A percentile compares a stretch with the other conserved stretches of the same genome.
phyloP scores from a whole-genome alignment of 495 filamentous ascomycete species.

The Chlorociboria aeruginascens region DNA sequence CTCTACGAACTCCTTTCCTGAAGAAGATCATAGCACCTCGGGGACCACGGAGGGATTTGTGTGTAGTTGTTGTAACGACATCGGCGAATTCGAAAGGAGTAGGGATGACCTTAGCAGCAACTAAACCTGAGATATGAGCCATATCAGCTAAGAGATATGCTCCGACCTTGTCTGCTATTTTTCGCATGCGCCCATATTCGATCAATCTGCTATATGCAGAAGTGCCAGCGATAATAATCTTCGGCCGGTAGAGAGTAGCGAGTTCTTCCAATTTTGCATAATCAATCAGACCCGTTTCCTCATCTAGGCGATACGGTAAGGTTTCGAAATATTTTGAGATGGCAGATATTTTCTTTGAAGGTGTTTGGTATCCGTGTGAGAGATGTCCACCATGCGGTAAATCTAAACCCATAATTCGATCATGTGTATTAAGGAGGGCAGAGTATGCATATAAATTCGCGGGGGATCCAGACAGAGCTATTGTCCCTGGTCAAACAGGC shows the following conservation, averaged over 20 bases:
- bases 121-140: slow-evolving; percentile 93
- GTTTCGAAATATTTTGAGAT: slow-evolving; percentile 99
- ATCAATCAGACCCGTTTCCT: slow-evolving; percentile 85
- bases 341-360: slow-evolving; percentile 95
- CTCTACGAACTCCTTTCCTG: slow-evolving; percentile 77
- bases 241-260: slow-evolving; percentile 79
- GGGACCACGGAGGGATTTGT: slow-evolving; percentile 92
- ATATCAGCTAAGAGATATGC: slow-evolving; percentile 92
- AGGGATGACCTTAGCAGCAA: slow-evolving; percentile 82
- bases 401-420: slow-evolving; percentile 94
- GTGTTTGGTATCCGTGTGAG: slow-evolving; percentile 95
- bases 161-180: slow-evolving; percentile 79
- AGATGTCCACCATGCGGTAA: slow-evolving; percentile 93
- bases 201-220: slow-evolving; percentile 92
- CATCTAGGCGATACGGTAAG: slow-evolving; percentile 82
- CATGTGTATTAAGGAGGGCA: slow-evolving; percentile 80
- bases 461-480: slow-evolving; percentile 88
- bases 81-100: slow-evolving; percentile 84
- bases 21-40: slow-evolving; percentile 98
- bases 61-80: slow-evolving; percentile 95
- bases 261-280: slow-evolving; percentile 81
- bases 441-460: slow-evolving; percentile 96
- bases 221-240: slow-evolving; percentile 88
- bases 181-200: slow-evolving; percentile 79
- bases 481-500: not conserved